Base-by-base conservation (phyloP, 768 basidiomycete genomes). In the Gloeophyllum trabeum region DNA sequence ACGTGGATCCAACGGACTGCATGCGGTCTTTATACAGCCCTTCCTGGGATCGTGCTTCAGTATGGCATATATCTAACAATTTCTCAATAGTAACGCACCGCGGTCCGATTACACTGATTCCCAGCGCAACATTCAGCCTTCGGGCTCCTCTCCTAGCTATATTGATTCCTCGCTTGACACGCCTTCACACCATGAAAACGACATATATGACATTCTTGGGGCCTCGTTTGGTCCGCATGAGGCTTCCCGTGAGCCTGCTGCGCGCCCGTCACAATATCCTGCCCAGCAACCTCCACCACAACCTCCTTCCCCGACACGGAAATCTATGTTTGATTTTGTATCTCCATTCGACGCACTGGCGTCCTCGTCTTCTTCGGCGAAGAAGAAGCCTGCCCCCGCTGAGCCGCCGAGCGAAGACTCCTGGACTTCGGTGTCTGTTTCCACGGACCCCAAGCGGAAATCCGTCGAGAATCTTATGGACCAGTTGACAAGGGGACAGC, bases 381-480 rank as follows among this genome's bases (percentile, higher is more conserved):
- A 81, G 66, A 84, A 86, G 57, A 86, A 85, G 55, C 76, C 81
- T 16, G 73, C 74, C 2, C 81, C 78, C 7, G 65, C 36, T 14
- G 52, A 41, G 46, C 70, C 6, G 61, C 62, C 39, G 40, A 70
- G 66, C 39, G 80, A 86, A 24, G 78, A 81, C 43, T 69, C 75
- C 10, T 52, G 54, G 10, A 10, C 49, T 26, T 83, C 78, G 80
- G 62, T 67, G 1, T 47, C 61, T 18, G 34, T 51, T 35, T 14
- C 53, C 12, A 48, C 57, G 14, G 63, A 83, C 49, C 79, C 85
- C 24, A 87, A 87, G 63, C 72, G 81, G 45, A 83, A 84, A 55
- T 88, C 86, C 1, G 81, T 88, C 40, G 86, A 89, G 53, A 87
- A 88, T 51, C 62, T 88, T 26, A 65, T 88, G 50, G 84, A 87